phyloP scores from a whole-genome alignment of 140 eudicot genomes.

The Flaveria floridana region DNA sequence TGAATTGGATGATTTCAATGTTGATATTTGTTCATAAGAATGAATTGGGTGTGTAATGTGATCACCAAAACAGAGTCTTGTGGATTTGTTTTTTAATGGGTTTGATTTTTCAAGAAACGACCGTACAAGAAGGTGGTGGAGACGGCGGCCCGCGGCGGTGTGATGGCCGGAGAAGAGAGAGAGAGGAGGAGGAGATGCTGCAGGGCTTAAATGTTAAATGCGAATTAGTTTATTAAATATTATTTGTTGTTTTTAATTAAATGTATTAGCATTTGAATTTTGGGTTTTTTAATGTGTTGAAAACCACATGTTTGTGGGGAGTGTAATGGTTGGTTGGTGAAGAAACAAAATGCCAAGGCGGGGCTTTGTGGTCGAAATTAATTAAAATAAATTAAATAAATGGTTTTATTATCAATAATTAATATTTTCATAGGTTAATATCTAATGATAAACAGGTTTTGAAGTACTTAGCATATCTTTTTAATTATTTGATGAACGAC shows the following conservation, averaged over 20 bases:
- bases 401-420: no score
- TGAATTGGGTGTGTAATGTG: constrained; percentile 17
- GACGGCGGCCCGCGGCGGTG: constrained; percentile 44
- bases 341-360: constrained; percentile 7
- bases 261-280: constrained; percentile 19
- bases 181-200: constrained; percentile 27
- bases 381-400: no score
- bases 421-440: no score
- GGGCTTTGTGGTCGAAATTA: no score
- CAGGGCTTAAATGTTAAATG: constrained; percentile 40
- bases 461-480: no score
- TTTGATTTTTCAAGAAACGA: constrained; percentile 25
- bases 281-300: constrained; percentile 25
- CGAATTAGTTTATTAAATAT: constrained; percentile 14
- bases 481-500: no score
- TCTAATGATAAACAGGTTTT: no score
- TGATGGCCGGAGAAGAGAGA: constrained; percentile 31
- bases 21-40: constrained; percentile 25
- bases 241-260: constrained; percentile 11
- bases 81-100: background rate
- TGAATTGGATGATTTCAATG: constrained; percentile 2
- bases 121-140: constrained; percentile 36
- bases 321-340: constrained; percentile 39
- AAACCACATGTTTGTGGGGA: constrained; percentile 32
- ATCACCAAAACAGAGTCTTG: constrained; percentile 9